phyloP scores from a whole-genome alignment of 2,329 filamentous ascomycete species.

The Aureobasidium sp. region DNA sequence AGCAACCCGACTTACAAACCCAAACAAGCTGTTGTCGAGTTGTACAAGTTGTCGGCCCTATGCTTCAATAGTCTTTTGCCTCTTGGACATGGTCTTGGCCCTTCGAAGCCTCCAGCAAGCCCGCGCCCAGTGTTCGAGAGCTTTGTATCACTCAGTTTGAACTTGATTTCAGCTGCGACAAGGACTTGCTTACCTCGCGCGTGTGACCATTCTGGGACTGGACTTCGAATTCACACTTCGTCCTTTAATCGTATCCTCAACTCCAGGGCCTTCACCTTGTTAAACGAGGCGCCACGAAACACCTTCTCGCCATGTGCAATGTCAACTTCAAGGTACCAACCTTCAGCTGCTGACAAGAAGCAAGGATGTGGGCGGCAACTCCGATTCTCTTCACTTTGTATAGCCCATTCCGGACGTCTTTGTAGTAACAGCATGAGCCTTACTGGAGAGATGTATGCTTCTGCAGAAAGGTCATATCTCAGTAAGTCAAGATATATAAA shows the following conservation, averaged over 20 bases:
- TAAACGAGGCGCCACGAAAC: not conserved
- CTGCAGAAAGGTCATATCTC: not conserved
- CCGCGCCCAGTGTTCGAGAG: not conserved
- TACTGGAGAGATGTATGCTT: not conserved
- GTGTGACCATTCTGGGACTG: not conserved
- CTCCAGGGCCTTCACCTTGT: not conserved
- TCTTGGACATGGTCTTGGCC: not conserved
- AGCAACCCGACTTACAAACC: not conserved
- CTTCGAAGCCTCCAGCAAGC: not conserved
- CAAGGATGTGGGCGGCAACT: not conserved
- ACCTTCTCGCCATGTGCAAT: not conserved
- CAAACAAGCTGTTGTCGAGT: not conserved
- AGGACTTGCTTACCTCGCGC: not conserved
- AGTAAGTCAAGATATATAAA: not conserved
- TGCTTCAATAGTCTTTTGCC: conserved; percentile 9
- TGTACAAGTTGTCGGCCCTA: not conserved
- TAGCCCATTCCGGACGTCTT: not conserved
- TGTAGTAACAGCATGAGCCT: not conserved
- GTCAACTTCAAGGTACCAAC: not conserved
- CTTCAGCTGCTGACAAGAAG: not conserved
- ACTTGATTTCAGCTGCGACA: not conserved
- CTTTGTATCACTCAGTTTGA: not conserved
- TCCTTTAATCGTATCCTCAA: not conserved
- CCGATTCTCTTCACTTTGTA: not conserved
- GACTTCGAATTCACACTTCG: not conserved